Percentiles rank a stretch among this genome's conserved stretches.
These are phyloP conservation scores for Phaeosphaeriaceae sp. DNA, from an alignment of 2,329 filamentous ascomycete species.

Conservation along the genomic window DNA sequence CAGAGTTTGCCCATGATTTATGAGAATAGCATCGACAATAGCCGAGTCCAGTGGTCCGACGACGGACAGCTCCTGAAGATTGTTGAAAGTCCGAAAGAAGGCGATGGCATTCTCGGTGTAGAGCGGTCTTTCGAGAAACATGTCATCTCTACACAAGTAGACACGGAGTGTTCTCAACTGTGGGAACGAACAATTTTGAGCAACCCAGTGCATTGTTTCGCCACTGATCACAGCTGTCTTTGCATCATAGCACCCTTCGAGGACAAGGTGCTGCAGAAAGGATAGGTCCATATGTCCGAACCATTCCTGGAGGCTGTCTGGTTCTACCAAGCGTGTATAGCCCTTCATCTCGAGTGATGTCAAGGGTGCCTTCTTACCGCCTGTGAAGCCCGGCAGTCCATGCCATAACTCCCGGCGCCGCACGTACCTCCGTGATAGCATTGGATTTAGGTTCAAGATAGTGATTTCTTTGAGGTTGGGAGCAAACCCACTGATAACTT, in stretches of 20 bases:
- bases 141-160: constrained; percentile 18
- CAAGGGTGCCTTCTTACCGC: constrained; percentile 14
- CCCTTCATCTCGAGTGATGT: constrained; percentile 8
- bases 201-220: constrained; percentile 25
- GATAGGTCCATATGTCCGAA: constrained; percentile 23
- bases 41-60: constrained; percentile 17
- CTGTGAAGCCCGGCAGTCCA: constrained; percentile 23
- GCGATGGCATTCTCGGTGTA: constrained; percentile 24
- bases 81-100: constrained; percentile 23
- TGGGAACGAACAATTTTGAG: constrained; percentile 15
- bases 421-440: background rate
- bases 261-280: constrained; percentile 20
- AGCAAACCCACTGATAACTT: constrained; percentile 26
- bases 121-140: constrained; percentile 15
- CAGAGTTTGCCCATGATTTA: constrained; percentile 17
- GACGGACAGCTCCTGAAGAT: constrained; percentile 21
- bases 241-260: constrained; percentile 8
- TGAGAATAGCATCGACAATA: constrained; percentile 17
- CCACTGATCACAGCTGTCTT: constrained; percentile 13
- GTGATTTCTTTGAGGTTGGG: constrained; percentile 27
- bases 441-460: constrained; percentile 7
- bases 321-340: constrained; percentile 1
- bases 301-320: constrained; percentile 16
- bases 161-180: constrained; percentile 16
- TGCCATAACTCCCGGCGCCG: constrained; percentile 15